A percentile compares a stretch with the other conserved stretches of the same genome.
Conservation (phyloP, 1,284 basidiomycete genomes). For the Apiotrichum siamense region DNA sequence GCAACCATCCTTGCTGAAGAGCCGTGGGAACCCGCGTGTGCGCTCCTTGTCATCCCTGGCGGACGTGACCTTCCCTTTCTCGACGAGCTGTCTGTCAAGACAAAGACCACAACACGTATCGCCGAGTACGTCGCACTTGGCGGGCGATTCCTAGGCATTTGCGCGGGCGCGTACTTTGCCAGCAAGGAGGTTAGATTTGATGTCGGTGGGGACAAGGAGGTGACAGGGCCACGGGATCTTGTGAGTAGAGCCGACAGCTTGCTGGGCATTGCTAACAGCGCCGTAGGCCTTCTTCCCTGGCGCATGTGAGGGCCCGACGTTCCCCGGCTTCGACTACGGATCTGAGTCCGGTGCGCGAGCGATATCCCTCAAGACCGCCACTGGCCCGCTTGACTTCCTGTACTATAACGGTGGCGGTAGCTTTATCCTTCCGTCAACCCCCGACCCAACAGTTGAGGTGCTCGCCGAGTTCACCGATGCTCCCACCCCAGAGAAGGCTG, state of each 20-base stretch:
- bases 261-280: neutral
- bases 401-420: conserved; percentile 57
- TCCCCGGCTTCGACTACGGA: conserved; percentile 55
- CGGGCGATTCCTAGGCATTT: conserved; percentile 63
- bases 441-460: conserved; percentile 36
- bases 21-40: conserved; percentile 70
- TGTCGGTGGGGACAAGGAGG: conserved; percentile 50
- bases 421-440: conserved; percentile 46
- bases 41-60: conserved; percentile 68
- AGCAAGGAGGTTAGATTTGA: conserved; percentile 52
- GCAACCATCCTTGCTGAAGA: conserved; percentile 57
- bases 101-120: conserved; percentile 51
- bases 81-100: conserved; percentile 48
- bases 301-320: conserved; percentile 54
- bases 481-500: conserved; percentile 18
- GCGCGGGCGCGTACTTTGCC: conserved; percentile 57
- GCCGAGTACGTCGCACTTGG: conserved; percentile 61
- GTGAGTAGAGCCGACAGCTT: too few relatives aligned
- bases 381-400: conserved; percentile 38
- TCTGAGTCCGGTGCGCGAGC: conserved; percentile 49
- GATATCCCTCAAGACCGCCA: conserved; percentile 36
- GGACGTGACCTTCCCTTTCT: conserved; percentile 55
- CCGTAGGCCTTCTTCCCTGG: conserved; percentile 57
- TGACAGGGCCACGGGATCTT: conserved; percentile 52
- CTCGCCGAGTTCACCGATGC: conserved; percentile 47